Evolutionary conservation across 768 basidiomycete genomes (phyloP).

Genomic region (Lentinula edodes): DNA sequence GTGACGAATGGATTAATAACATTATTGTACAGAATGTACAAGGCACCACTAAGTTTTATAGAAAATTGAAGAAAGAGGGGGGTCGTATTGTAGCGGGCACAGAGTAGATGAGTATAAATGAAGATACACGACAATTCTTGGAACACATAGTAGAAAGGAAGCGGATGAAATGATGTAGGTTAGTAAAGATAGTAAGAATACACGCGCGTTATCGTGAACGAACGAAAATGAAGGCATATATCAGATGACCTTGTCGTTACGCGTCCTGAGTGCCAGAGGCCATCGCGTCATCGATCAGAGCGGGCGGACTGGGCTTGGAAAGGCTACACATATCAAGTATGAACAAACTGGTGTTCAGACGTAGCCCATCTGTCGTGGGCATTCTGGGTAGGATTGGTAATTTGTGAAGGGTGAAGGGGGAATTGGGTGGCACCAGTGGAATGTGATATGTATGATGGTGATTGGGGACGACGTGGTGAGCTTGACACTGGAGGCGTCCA

Average conservation of each 20-base stretch:
- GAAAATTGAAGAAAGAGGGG: background rate
- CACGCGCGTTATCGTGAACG: background rate
- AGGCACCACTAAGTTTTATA: background rate
- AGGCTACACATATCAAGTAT: background rate
- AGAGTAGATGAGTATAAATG: background rate
- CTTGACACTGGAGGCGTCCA: background rate
- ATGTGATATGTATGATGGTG: background rate
- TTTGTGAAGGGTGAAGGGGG: constrained; percentile 5
- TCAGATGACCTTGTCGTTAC: background rate
- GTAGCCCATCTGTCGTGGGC: constrained; percentile 14
- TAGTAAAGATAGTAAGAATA: constrained; percentile 9
- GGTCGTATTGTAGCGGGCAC: background rate
- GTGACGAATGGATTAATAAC: background rate
- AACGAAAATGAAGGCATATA: background rate
- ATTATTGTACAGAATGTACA: background rate
- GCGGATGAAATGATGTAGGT: background rate
- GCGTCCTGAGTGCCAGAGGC: no score
- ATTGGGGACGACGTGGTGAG: background rate
- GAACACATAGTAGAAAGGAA: background rate
- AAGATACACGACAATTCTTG: background rate
- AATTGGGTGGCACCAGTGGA: constrained; percentile 11
- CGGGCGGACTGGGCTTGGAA: background rate
- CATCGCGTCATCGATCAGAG: no score
- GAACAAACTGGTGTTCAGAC: constrained; percentile 15
- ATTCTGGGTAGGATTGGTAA: background rate